A percentile compares a stretch with the other conserved stretches of the same genome.
Evolutionary conservation across 345 rosid genomes (phyloP).

Genomic region (Syzygium jambos): DNA sequence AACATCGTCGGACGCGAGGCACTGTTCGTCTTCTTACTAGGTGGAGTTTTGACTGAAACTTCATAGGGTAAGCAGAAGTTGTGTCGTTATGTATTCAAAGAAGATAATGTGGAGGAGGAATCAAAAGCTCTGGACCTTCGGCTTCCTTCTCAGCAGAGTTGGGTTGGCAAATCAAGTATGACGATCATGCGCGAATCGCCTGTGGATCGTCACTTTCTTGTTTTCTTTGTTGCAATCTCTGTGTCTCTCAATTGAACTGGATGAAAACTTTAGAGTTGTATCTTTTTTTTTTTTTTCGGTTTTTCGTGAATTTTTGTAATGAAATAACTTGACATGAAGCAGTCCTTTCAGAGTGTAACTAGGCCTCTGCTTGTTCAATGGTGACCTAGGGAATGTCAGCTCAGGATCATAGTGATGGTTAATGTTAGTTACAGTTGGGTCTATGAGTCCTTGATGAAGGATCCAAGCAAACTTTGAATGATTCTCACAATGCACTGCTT

Average conservation of each 20-base stretch:
- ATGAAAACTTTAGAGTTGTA: not conserved
- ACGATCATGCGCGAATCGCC: not conserved
- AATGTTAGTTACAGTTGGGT: not conserved
- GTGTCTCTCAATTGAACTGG: not conserved
- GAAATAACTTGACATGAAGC: not conserved
- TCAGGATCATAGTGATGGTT: not conserved
- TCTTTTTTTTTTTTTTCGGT: not conserved
- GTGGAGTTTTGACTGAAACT: not conserved
- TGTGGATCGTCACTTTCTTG: not conserved
- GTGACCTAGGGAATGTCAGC: not conserved
- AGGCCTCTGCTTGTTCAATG: not conserved
- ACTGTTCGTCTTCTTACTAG: not conserved
- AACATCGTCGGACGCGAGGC: not conserved
- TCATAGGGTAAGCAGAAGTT: not conserved
- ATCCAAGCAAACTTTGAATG: not conserved
- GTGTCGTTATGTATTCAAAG: not conserved
- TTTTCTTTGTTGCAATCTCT: not conserved
- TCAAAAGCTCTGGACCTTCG: not conserved
- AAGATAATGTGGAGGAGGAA: not conserved
- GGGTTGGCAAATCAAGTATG: not conserved
- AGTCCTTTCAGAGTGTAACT: not conserved
- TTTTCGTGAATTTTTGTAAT: not conserved
- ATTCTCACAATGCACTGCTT: not conserved
- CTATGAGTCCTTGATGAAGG: not conserved
- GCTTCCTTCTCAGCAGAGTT: not conserved